Conservation (phyloP, 2,329 filamentous ascomycete genomes). For the Lecanosticta acicola region DNA sequence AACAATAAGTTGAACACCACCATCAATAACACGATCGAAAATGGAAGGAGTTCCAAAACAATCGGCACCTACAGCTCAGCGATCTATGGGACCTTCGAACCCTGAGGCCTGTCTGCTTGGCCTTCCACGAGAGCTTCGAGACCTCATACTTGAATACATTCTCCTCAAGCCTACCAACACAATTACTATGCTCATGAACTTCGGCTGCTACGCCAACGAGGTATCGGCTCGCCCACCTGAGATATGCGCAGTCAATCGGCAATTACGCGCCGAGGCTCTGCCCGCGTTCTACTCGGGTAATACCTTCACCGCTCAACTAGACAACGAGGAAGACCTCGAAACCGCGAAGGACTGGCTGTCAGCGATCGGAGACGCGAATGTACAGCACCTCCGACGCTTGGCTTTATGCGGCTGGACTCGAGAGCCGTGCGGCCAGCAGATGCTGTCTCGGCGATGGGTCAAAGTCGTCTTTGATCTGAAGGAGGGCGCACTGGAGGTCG, state of each 20-base stretch:
- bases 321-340: constrained; percentile 15
- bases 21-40: too few relatives aligned
- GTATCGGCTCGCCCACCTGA: constrained; percentile 19
- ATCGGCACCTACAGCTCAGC: too few relatives aligned
- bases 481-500: constrained; percentile 12
- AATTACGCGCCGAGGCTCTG: constrained; percentile 21
- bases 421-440: constrained; percentile 22
- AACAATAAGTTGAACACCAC: too few relatives aligned
- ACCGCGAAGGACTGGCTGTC: constrained; percentile 19
- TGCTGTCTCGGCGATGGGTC: constrained; percentile 19
- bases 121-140: constrained; percentile 25
- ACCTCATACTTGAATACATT: constrained; percentile 21
- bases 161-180: constrained; percentile 19
- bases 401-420: constrained; percentile 22
- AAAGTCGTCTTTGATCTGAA: constrained; percentile 19
- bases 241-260: constrained; percentile 17
- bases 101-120: constrained; percentile 14
- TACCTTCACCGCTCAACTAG: constrained; percentile 23
- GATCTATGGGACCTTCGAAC: too few relatives aligned
- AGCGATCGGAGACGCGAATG: constrained; percentile 19
- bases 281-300: constrained; percentile 24
- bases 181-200: constrained; percentile 21
- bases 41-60: too few relatives aligned
- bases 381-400: constrained; percentile 15
- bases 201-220: constrained; percentile 15